Conservation (phyloP, 495 filamentous ascomycete species). For the Sphaerosporella brunnea region DNA sequence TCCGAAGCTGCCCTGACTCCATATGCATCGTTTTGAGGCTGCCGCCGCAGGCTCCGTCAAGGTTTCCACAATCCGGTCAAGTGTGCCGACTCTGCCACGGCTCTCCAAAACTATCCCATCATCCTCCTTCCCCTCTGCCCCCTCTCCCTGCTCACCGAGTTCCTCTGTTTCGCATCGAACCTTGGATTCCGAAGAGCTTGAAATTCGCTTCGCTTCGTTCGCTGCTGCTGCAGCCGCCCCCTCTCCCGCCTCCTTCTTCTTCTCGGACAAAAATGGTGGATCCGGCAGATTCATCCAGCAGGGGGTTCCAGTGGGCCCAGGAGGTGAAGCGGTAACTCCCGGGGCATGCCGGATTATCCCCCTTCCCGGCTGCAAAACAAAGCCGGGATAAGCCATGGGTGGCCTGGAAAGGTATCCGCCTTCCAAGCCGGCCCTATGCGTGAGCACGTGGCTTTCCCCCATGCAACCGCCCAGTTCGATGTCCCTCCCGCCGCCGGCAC, state of each 20-base stretch:
- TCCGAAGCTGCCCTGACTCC: background rate
- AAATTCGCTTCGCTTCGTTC: background rate
- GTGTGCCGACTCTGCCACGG: too few species aligned
- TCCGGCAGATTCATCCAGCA: conserved; percentile 4
- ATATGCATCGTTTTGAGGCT: background rate
- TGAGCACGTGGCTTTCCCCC: background rate
- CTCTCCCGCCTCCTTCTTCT: background rate
- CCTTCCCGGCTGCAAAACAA: conserved; percentile 1
- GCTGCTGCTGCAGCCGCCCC: background rate
- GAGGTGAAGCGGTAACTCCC: background rate
- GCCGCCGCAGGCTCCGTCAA: background rate
- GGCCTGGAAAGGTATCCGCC: background rate
- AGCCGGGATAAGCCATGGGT: background rate
- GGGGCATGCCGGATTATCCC: background rate
- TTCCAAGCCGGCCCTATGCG: too few species aligned
- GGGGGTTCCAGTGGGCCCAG: background rate
- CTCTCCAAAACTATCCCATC: too few species aligned
- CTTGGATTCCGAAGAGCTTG: too few species aligned
- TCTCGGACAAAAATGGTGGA: conserved; percentile 1
- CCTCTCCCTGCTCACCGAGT: background rate
- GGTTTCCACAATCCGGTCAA: background rate
- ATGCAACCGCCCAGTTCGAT: background rate
- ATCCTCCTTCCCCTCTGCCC: background rate
- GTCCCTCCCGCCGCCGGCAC: background rate
- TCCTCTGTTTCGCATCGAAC: background rate